A percentile compares a stretch with the other conserved stretches of the same genome.
Evolutionary conservation across 306 rosid genomes (phyloP).

Genomic region (Cercis canadensis): DNA sequence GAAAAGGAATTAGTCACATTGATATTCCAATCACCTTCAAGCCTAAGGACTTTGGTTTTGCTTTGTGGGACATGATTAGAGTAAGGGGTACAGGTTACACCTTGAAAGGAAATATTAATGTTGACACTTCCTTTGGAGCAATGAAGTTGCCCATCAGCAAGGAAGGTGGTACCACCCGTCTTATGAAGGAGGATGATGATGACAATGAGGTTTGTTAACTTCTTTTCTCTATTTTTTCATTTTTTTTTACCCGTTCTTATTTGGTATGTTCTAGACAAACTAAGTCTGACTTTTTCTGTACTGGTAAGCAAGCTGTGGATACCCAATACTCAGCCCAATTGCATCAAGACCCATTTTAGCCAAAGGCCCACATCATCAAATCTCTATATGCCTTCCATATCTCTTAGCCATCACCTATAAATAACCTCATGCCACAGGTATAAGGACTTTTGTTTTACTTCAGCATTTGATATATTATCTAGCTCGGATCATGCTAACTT

Average conservation of each 20-base stretch:
- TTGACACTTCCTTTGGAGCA: conserved; percentile 65
- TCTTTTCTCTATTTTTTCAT: neutral
- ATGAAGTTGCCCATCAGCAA: conserved; percentile 65
- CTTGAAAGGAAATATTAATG: conserved; percentile 57
- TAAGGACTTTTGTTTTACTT: too few relatives aligned
- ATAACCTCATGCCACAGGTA: too few relatives aligned
- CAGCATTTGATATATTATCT: too few relatives aligned
- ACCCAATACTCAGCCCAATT: too few relatives aligned
- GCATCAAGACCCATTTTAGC: too few relatives aligned
- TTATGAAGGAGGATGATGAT: conserved; percentile 48
- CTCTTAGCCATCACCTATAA: too few relatives aligned
- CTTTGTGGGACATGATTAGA: conserved; percentile 70
- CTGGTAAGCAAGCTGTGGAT: conserved; percentile 1
- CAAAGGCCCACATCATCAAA: too few relatives aligned
- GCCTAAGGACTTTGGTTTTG: conserved; percentile 72
- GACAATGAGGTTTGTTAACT: conserved; percentile 51
- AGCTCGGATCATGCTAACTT: too few relatives aligned
- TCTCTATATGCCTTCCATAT: too few relatives aligned
- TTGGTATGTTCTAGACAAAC: conserved; percentile 1
- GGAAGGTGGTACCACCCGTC: conserved; percentile 68
- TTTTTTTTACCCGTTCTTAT: neutral
- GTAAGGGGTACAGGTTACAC: conserved; percentile 65
- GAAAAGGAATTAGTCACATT: conserved; percentile 50
- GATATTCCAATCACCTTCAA: conserved; percentile 63
- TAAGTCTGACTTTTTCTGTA: neutral